Base-by-base conservation (phyloP, 345 rosid species). In the Syzygium oleosum region DNA sequence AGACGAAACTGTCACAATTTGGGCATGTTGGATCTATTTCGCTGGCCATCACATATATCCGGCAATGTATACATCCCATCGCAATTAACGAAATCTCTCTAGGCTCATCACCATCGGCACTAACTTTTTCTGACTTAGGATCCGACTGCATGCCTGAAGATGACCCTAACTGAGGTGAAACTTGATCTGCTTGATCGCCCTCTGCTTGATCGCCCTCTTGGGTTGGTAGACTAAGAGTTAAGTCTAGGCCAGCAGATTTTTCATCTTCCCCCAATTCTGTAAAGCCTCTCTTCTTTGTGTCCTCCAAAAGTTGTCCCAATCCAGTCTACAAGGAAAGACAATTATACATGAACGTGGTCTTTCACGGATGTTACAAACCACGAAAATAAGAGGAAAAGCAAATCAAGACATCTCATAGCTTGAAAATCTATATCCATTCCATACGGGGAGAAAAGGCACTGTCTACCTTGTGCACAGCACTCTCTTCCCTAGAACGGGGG, bases 41-140 rank as follows among this genome's bases (percentile, higher is more conserved):
- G 10, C 91, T 65, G 58, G 90, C 93, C 93, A 92, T 91, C 51
- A 88, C 89, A 87, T 87, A 89, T 21, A 91, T 88, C 86, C 86
- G 19, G 89, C 94, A 92, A 52, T 31, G 73, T 1, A 51, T 46
- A 22, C 94, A 90, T 17, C 92, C 93, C 93, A 90, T 91, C 86
- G 86, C 25, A 84, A 92, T 65, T 85, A 89, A 34, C 1, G 91
- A 65, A 23, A 90, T 88, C 25, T 88, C 63, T 34, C 53, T 46
- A 12, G 49, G 52, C 38, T 38, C 46, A n/a, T 41, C 85, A 9
- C 19, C 19, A 22, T 54, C 84, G 14, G 12, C 46, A 7, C 6
- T n/a, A 25, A 46, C 84, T 21, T 11, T 41, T 12, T 31, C 31
- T 17, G 88, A 53, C 41, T 59, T 65, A 27, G 85, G 84, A 73